Conservation (phyloP, 352 stramenopile species). For the Globisporangium uncinulatum region DNA sequence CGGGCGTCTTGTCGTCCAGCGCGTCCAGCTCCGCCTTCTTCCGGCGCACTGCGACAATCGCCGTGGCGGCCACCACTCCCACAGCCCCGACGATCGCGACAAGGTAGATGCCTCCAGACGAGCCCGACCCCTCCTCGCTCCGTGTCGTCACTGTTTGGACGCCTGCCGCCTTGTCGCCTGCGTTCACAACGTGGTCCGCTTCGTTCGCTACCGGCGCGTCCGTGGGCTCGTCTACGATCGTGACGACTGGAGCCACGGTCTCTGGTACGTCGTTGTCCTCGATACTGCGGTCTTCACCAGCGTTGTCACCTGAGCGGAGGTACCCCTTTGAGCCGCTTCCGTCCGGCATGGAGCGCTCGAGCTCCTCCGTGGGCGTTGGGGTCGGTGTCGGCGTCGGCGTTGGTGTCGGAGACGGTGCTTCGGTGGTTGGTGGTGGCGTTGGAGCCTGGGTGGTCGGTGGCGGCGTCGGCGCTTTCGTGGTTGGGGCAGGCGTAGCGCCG, state of each 20-base stretch:
- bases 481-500: slow-evolving; percentile 12
- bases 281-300: slow-evolving; percentile 12
- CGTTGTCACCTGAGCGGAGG: background rate
- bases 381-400: slow-evolving; percentile 8
- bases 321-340: slow-evolving; percentile 1
- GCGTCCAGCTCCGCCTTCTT: slow-evolving; percentile 56
- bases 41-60: slow-evolving; percentile 40
- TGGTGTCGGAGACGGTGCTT: slow-evolving; percentile 8
- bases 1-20: slow-evolving; percentile 52
- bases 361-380: slow-evolving; percentile 9
- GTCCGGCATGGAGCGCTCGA: slow-evolving; percentile 9
- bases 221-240: slow-evolving; percentile 1
- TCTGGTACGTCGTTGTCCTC: slow-evolving; percentile 8
- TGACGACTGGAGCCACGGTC: too few species aligned
- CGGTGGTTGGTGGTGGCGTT: slow-evolving; percentile 15
- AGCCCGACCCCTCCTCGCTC: background rate
- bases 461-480: slow-evolving; percentile 11
- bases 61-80: slow-evolving; percentile 23
- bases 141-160: slow-evolving; percentile 11
- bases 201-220: background rate
- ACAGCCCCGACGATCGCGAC: slow-evolving; percentile 12
- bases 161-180: background rate
- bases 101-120: slow-evolving; percentile 18
- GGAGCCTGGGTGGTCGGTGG: slow-evolving; percentile 16
- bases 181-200: background rate